A percentile compares a stretch with the other conserved stretches of the same genome.
These are phyloP conservation scores for Russula olivacea DNA, from an alignment of 768 basidiomycete genomes.

Conservation along the genomic window DNA sequence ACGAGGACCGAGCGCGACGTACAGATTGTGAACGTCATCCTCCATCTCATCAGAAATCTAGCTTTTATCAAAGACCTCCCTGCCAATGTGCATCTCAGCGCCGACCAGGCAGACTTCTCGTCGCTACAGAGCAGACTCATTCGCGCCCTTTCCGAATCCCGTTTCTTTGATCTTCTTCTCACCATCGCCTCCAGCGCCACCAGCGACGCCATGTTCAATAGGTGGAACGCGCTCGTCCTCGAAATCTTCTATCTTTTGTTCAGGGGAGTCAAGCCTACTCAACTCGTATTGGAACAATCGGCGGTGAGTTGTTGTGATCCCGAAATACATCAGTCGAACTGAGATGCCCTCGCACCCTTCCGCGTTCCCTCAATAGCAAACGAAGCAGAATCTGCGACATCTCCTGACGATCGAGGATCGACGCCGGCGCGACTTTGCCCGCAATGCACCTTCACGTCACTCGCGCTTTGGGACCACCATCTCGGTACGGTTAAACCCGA, in stretches of 20 bases:
- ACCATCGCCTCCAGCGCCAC: conserved; percentile 78
- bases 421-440: conserved; percentile 49
- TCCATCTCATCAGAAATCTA: conserved; percentile 91
- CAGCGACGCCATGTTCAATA: conserved; percentile 72
- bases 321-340: not conserved
- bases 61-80: conserved; percentile 87
- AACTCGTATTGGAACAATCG: conserved; percentile 52
- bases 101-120: conserved; percentile 75
- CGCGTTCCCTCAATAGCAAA: conserved; percentile 46
- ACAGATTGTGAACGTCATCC: conserved; percentile 80
- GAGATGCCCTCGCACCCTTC: not conserved
- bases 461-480: conserved; percentile 97
- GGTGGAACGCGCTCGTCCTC: conserved; percentile 83
- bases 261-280: conserved; percentile 65
- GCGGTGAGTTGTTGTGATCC: conserved; percentile 41
- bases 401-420: conserved; percentile 75
- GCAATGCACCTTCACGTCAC: conserved; percentile 68
- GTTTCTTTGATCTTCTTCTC: conserved; percentile 70
- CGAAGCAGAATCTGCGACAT: conserved; percentile 58
- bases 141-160: conserved; percentile 59
- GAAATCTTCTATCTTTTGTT: conserved; percentile 92
- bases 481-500: conserved; percentile 63
- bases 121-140: conserved; percentile 75
- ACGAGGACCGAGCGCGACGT: conserved; percentile 75
- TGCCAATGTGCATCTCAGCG: conserved; percentile 59